Conservation (phyloP, 257 asterid species). For the Voacanga thouarsii region DNA sequence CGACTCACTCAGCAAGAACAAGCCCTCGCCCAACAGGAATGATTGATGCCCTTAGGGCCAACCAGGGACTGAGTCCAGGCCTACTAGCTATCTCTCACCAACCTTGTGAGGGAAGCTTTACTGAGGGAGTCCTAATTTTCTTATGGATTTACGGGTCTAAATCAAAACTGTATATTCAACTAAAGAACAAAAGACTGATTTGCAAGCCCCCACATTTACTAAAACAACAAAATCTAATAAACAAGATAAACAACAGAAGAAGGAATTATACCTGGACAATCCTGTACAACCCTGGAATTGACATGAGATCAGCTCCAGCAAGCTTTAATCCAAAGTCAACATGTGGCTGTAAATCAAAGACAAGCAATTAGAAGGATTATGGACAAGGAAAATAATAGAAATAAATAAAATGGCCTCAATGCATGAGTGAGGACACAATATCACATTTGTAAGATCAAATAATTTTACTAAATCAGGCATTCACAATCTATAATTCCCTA, state of each 20-base stretch:
- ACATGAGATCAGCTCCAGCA: conserved; percentile 95
- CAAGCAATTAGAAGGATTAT: conserved; percentile 15
- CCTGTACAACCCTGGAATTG: conserved; percentile 83
- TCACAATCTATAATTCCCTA: background rate
- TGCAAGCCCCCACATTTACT: background rate
- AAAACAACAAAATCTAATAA: background rate
- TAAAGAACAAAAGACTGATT: background rate
- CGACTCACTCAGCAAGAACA: too few species aligned
- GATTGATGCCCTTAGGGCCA: too few species aligned
- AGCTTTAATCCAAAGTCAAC: conserved; percentile 93
- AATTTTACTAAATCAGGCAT: background rate
- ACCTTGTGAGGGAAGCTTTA: background rate
- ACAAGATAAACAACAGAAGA: conserved; percentile 8
- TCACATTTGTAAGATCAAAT: background rate
- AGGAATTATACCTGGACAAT: conserved; percentile 63
- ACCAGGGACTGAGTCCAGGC: too few species aligned
- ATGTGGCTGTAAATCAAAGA: conserved; percentile 67
- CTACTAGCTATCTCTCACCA: background rate
- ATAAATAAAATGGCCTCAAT: background rate
- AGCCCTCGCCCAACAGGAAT: too few species aligned
- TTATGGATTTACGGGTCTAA: background rate
- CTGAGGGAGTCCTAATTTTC: background rate
- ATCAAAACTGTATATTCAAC: background rate
- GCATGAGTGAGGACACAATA: background rate
- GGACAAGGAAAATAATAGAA: background rate